These are phyloP conservation scores for Venturia nashicola DNA, from an alignment of 2,329 filamentous ascomycete genomes.

Conservation along the genomic window DNA sequence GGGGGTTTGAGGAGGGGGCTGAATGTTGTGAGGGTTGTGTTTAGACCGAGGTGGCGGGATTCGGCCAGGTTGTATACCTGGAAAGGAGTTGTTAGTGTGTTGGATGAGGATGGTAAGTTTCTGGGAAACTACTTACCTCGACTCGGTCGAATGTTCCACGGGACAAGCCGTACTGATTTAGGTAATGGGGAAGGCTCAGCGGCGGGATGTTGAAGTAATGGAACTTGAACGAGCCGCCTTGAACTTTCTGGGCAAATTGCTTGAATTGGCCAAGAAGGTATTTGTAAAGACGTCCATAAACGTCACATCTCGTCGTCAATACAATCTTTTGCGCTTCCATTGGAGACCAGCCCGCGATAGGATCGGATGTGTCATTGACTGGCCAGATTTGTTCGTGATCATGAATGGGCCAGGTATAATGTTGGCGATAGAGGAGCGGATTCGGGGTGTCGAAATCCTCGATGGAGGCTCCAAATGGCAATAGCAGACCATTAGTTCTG, in stretches of 20 bases:
- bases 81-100: background rate
- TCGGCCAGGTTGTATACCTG: conserved; percentile 32
- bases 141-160: conserved; percentile 23
- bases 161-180: conserved; percentile 9
- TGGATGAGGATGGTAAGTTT: background rate
- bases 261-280: conserved; percentile 20
- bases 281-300: conserved; percentile 28
- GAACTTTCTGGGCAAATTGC: conserved; percentile 20
- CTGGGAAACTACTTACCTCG: conserved; percentile 20
- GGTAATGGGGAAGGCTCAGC: conserved; percentile 13
- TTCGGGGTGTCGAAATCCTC: conserved; percentile 26
- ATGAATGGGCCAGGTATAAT: conserved; percentile 23
- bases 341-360: conserved; percentile 25
- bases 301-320: conserved; percentile 20
- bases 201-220: conserved; percentile 19
- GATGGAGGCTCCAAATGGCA: conserved; percentile 26
- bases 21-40: conserved; percentile 17
- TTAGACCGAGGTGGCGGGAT: conserved; percentile 19
- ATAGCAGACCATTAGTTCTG: conserved; percentile 26
- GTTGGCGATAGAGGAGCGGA: conserved; percentile 22
- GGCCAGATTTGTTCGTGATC: conserved; percentile 21
- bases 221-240: conserved; percentile 16
- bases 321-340: conserved; percentile 18
- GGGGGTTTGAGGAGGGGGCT: conserved; percentile 22
- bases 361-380: conserved; percentile 25